Conservation (phyloP, 2,329 filamentous ascomycete genomes). For the Coniochaeta hoffmannii region DNA sequence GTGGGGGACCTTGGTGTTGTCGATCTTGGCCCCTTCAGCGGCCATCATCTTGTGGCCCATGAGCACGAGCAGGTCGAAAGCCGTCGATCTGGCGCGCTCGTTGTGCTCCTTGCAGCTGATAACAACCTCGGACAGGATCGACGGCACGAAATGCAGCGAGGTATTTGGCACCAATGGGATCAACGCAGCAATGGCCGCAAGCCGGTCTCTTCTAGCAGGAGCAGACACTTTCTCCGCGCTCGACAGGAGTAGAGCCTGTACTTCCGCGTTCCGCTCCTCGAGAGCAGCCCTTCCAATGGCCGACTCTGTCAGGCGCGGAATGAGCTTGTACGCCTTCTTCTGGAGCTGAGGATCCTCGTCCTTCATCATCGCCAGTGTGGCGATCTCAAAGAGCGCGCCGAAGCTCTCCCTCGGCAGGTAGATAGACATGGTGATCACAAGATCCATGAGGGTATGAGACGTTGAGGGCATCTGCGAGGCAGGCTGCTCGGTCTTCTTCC, state of each 20-base stretch:
- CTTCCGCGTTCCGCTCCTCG: conserved; percentile 63
- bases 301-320: conserved; percentile 81
- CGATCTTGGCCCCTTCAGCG: conserved; percentile 63
- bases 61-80: conserved; percentile 82
- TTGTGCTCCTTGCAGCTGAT: conserved; percentile 97
- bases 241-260: conserved; percentile 73
- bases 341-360: conserved; percentile 84
- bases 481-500: conserved; percentile 40
- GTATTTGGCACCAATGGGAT: conserved; percentile 69
- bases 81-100: conserved; percentile 81
- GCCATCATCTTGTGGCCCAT: conserved; percentile 74
- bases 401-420: conserved; percentile 89
- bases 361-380: conserved; percentile 72
- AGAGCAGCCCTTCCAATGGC: conserved; percentile 71
- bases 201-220: conserved; percentile 77
- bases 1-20: conserved; percentile 78
- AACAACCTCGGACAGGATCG: conserved; percentile 86
- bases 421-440: conserved; percentile 91
- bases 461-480: conserved; percentile 78
- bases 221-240: conserved; percentile 80
- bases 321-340: conserved; percentile 98
- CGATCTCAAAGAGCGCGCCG: conserved; percentile 76
- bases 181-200: conserved; percentile 74
- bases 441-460: conserved; percentile 90
- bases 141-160: conserved; percentile 87